Base-by-base conservation (phyloP, 306 rosid genomes). In the Acmispon strigosus region DNA sequence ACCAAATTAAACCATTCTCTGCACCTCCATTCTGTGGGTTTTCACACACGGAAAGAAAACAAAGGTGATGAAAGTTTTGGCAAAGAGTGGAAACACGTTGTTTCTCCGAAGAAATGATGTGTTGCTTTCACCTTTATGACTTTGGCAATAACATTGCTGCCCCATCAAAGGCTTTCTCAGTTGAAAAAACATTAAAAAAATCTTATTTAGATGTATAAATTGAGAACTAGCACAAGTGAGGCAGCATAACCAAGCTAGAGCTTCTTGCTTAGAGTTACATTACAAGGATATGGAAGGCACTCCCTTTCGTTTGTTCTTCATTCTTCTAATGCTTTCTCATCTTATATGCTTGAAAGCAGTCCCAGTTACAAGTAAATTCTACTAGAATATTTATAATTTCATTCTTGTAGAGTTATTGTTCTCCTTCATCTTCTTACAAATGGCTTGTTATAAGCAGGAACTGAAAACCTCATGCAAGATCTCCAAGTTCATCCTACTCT, bases 351-450 rank as follows among this genome's bases (percentile, higher is more conserved):
- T 83, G 49, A 83, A 82, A 68, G 96, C 92, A 67, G 84, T 87
- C 77, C 98, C 97, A 34, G 70, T 80, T 59, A 81, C 96, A 83
- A 89, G 94, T 90, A 87, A 66, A 24, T 62, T 75, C 24, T 32
- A 4, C 52, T 19, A 12, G 8, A 17, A 11, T 12, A 37, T 17
- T 45, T 55, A 16, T 69, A 57, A 37, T 72, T 65, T 55, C 68
- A 13, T 17, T 78, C 61, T 69, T 22, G 15, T 16, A 53, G 18
- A 34, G 43, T 22, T 19, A 48, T 32, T 51, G 34, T 62, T 47
- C 15, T 58, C 39, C 55, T 48, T 62, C 54, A 4, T 67, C 20
- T 54, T 53, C 76, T 66, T 5, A 80, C 34, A 22, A 62, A 0
- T 37, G 15, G 2, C 10, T 47, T 73, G 11, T 37, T 58, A 17